These are phyloP conservation scores for Plasmodium ovale DNA, from an alignment of 169 alveolate genomes.

Conservation along the genomic window DNA sequence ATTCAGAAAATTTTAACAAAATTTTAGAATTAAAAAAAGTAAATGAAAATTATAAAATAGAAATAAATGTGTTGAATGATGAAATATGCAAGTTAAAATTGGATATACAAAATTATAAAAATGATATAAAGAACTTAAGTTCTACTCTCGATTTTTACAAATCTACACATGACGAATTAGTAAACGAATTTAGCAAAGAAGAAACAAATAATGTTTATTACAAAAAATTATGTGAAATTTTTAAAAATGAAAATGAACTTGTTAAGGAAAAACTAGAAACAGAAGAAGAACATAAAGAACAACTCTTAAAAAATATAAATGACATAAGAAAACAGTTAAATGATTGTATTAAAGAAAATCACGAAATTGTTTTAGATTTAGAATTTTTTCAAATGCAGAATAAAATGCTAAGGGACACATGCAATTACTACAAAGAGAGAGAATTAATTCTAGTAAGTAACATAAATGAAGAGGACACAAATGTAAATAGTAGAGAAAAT, in stretches of 20 bases:
- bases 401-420: constrained; percentile 25
- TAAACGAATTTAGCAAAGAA: constrained; percentile 64
- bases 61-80: constrained; percentile 51
- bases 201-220: constrained; percentile 61
- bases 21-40: constrained; percentile 60
- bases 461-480: constrained; percentile 7
- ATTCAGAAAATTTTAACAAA: constrained; percentile 70
- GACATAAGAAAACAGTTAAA: constrained; percentile 48
- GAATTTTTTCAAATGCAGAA: constrained; percentile 71
- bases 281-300: constrained; percentile 59
- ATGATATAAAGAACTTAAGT: constrained; percentile 50
- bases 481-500: constrained; percentile 1
- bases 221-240: constrained; percentile 28
- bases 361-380: constrained; percentile 56
- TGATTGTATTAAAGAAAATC: constrained; percentile 42
- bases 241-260: constrained; percentile 60
- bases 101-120: constrained; percentile 22
- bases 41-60: constrained; percentile 66
- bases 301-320: constrained; percentile 29
- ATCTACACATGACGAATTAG: constrained; percentile 73
- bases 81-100: constrained; percentile 47
- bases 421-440: constrained; percentile 56
- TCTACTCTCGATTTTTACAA: constrained; percentile 70
- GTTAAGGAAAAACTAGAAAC: constrained; percentile 24
- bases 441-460: constrained; percentile 29